Conservation (phyloP, 108 stramenopile genomes). For the Pseudonitzschia pungens region DNA sequence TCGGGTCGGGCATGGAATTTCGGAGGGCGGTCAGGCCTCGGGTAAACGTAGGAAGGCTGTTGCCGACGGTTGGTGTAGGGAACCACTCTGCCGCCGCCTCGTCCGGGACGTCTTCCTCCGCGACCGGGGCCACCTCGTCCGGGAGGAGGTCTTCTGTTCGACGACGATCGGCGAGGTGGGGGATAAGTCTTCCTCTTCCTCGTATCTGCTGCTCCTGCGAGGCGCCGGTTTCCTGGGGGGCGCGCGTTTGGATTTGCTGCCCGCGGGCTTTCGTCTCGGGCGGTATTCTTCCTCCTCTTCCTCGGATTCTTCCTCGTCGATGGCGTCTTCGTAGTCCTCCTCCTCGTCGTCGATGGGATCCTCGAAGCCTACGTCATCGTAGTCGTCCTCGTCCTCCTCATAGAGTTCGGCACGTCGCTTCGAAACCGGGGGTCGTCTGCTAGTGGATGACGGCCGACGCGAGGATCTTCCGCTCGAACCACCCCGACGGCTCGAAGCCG, state of each 20-base stretch:
- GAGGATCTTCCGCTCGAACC: slow-evolving; percentile 4
- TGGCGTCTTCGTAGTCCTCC: slow-evolving; percentile 33
- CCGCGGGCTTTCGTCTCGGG: slow-evolving; percentile 10
- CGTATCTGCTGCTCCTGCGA: slow-evolving; percentile 20
- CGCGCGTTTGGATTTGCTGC: neutral
- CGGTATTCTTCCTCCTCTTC: slow-evolving; percentile 42
- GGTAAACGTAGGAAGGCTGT: slow-evolving; percentile 64
- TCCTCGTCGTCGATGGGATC: slow-evolving; percentile 37
- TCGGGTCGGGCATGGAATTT: slow-evolving; percentile 71
- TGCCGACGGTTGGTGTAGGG: slow-evolving; percentile 46
- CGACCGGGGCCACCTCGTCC: slow-evolving; percentile 24
- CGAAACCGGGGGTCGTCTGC: slow-evolving; percentile 23
- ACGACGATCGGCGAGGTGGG: slow-evolving; percentile 28
- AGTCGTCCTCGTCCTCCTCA: slow-evolving; percentile 46
- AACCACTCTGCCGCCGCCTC: slow-evolving; percentile 42
- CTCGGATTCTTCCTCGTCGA: slow-evolving; percentile 14
- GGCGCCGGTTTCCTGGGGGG: slow-evolving; percentile 9
- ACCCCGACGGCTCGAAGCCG: slow-evolving; percentile 22
- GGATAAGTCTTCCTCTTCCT: slow-evolving; percentile 37
- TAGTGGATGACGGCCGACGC: slow-evolving; percentile 14
- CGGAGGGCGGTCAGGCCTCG: slow-evolving; percentile 67
- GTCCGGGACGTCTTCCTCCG: slow-evolving; percentile 14
- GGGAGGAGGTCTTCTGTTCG: slow-evolving; percentile 10
- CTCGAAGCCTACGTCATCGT: slow-evolving; percentile 39
- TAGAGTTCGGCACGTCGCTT: slow-evolving; percentile 33